Evolutionary conservation across 176 grass and related monocot species (phyloP), one percentile per base, ranked within the genome.

Genomic region (Pontederia paniculata): DNA sequence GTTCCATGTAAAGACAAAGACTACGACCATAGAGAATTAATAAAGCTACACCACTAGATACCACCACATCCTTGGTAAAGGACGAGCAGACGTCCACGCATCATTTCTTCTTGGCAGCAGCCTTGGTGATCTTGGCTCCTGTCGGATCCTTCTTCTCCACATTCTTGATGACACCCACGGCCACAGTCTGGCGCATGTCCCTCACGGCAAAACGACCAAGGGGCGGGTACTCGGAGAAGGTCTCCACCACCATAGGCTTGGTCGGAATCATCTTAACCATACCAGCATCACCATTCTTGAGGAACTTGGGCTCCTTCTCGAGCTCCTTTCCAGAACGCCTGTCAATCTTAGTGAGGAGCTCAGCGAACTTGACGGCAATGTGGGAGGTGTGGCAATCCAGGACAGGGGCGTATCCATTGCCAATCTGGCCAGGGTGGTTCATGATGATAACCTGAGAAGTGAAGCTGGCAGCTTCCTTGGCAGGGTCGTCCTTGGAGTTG

Each of bases 241-340:
- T 14, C 54, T 57, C 54, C 11, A 57, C 54, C 11, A 57, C 54
- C 54, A 57, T 57, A 9, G 21, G 54, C 20, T 57, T 57, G 12
- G 54, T 57, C 21, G 54, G 54, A 57, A 57, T n/a, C 54, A 57
- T 57, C 54, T 57, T 57, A 13, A 57, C 54, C 5, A 57, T 6
- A 10, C 54, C 54, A 9, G 54, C 54, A 57, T 57, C 54, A 23
- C 21, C 54, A 13, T 57, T 57, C 54, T 57, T 57, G 13, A 57
- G 54, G 54, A 57, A 57, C 54, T 57, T 57, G 5, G 54, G 54
- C 20, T 57, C 54, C 54, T 57, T 57, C 54, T 57, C 54, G 8
- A 57, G 54, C 11, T 57, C 54, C 54, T 57, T 57, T 1, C 54
- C 54, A 57, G 54, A 57, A 23, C 54, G 54, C 54, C 54, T 57